Percentiles rank a stretch among this genome's conserved stretches.
These are phyloP conservation scores for Dendrobium chrysotoxum DNA, from an alignment of 106 monocot species.

Conservation along the genomic window DNA sequence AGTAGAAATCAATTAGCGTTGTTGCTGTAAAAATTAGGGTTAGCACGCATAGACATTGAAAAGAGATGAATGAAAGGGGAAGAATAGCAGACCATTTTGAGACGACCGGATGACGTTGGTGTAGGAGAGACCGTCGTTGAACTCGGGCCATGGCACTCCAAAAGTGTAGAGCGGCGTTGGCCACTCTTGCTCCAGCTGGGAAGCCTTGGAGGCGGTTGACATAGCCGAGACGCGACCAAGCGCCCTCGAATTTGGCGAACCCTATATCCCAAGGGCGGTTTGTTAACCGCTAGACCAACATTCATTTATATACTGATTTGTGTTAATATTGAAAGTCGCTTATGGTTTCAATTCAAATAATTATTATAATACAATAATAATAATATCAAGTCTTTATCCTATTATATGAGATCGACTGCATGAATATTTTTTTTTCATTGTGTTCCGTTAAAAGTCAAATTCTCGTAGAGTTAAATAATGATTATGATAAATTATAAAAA, in stretches of 20 bases:
- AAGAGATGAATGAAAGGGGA: neutral
- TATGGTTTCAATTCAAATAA: no score
- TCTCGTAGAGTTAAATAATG: no score
- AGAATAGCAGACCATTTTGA: slow-evolving; percentile 14
- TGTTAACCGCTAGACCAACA: no score
- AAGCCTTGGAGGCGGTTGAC: neutral
- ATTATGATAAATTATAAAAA: no score
- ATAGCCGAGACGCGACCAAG: neutral
- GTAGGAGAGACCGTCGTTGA: slow-evolving; percentile 54
- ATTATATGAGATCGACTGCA: no score
- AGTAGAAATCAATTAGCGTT: slow-evolving; percentile 73
- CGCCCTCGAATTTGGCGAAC: neutral
- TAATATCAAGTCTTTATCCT: no score
- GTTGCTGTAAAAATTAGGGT: slow-evolving; percentile 10
- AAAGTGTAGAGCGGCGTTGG: slow-evolving; percentile 34
- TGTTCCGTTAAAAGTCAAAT: no score
- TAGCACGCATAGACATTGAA: neutral
- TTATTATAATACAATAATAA: no score
- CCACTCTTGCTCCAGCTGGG: neutral
- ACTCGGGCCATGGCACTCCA: slow-evolving; percentile 55
- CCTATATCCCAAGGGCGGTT: no score
- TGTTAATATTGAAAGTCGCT: neutral
- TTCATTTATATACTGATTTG: neutral
- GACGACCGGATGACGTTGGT: slow-evolving; percentile 30
- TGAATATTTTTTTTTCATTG: no score